These are phyloP conservation scores for Penicillium ucsense DNA, from an alignment of 495 filamentous ascomycete genomes.

Conservation along the genomic window DNA sequence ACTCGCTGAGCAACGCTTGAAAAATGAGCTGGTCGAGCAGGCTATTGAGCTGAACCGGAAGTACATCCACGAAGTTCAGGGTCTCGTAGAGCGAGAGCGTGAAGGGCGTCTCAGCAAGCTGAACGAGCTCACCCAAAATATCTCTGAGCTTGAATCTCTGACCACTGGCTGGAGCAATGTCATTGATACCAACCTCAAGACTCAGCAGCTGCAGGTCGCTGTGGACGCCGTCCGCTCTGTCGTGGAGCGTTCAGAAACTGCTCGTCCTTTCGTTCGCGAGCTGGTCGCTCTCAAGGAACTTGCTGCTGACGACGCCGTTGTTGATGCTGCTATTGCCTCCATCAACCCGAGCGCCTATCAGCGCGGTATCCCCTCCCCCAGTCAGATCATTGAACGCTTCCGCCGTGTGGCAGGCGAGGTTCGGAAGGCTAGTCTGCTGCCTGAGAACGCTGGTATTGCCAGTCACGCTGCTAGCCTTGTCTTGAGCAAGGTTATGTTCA, in stretches of 20 bases:
- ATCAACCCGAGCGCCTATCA: constrained; percentile 94
- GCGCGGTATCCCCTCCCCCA: constrained; percentile 70
- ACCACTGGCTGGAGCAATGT: constrained; percentile 78
- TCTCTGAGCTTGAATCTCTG: constrained; percentile 74
- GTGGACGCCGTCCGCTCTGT: constrained; percentile 83
- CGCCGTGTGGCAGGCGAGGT: constrained; percentile 89
- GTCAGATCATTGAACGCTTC: constrained; percentile 90
- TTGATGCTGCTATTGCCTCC: constrained; percentile 82
- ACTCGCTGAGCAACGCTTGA: constrained; percentile 65
- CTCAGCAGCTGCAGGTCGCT: constrained; percentile 89
- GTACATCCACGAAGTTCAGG: constrained; percentile 67
- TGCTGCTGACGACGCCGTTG: constrained; percentile 68
- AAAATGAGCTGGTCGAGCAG: constrained; percentile 85
- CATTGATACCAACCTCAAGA: constrained; percentile 79
- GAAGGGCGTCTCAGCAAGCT: constrained; percentile 79
- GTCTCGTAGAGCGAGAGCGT: constrained; percentile 81
- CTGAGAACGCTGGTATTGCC: constrained; percentile 87
- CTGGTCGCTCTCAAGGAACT: constrained; percentile 91
- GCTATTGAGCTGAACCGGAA: constrained; percentile 76
- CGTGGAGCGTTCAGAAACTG: constrained; percentile 60
- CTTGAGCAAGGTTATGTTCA: constrained; percentile 87
- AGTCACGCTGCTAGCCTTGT: constrained; percentile 82
- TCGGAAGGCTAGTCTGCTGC: constrained; percentile 82
- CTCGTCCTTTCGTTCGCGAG: constrained; percentile 80
- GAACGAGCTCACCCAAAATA: constrained; percentile 61